phyloP scores from a whole-genome alignment of 192 early-diverging fungal species.

The Entomortierella beljakovae region DNA sequence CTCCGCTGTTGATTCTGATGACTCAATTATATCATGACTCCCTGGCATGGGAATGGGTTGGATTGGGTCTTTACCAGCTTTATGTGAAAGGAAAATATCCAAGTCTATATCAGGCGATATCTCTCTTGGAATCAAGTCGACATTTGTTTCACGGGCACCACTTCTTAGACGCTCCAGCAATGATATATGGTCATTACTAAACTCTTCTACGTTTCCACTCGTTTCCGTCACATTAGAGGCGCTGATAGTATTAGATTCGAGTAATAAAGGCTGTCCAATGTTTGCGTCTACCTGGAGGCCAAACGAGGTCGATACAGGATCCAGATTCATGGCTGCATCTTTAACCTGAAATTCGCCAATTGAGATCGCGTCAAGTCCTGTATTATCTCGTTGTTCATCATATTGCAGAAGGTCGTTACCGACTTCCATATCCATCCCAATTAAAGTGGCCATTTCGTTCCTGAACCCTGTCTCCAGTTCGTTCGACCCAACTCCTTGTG shows the following conservation, averaged over 20 bases:
- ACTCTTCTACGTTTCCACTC: neutral
- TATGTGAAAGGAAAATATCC: neutral
- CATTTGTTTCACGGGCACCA: constrained; percentile 10
- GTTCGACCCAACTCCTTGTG: no score
- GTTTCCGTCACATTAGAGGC: no score
- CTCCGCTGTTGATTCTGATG: neutral
- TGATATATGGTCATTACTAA: neutral
- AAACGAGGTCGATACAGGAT: neutral
- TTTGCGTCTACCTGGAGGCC: neutral
- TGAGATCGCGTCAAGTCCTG: neutral
- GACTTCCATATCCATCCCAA: no score
- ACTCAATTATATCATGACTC: neutral
- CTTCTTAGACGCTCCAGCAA: constrained; percentile 14
- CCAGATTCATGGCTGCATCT: neutral
- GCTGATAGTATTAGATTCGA: neutral
- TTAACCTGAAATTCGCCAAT: neutral
- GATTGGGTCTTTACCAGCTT: neutral
- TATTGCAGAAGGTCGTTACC: no score
- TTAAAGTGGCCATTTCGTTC: no score
- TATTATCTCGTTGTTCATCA: neutral
- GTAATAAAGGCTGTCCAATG: neutral
- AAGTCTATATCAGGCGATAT: neutral
- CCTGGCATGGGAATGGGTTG: neutral
- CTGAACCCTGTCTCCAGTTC: no score
- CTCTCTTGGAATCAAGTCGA: neutral